Evolutionary conservation across 495 filamentous ascomycete species (phyloP).

Genomic region (Daldinia decipiens): DNA sequence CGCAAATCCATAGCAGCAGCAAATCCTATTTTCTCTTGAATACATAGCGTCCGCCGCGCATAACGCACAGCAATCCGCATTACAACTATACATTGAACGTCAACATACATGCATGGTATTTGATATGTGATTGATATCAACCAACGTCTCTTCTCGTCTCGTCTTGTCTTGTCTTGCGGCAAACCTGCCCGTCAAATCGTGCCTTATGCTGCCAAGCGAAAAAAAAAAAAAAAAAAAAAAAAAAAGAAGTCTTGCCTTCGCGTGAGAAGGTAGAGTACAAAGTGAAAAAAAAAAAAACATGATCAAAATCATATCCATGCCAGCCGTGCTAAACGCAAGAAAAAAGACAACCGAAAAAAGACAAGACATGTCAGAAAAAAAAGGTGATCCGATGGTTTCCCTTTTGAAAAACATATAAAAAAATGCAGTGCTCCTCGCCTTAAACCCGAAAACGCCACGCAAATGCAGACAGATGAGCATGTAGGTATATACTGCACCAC

Average conservation of each 20-base stretch:
- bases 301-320: slow-evolving; percentile 25
- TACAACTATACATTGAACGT: slow-evolving; percentile 6
- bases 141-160: slow-evolving; percentile 21
- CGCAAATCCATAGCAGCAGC: background rate
- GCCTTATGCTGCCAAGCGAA: slow-evolving; percentile 7
- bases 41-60: slow-evolving; percentile 2
- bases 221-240: background rate
- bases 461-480: slow-evolving; percentile 25
- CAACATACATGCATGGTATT: slow-evolving; percentile 3
- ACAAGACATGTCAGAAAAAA: background rate
- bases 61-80: background rate
- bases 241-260: slow-evolving; percentile 5
- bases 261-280: slow-evolving; percentile 10
- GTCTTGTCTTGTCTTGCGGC: background rate
- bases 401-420: background rate
- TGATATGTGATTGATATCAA: slow-evolving; percentile 31
- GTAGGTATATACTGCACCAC: slow-evolving; percentile 10
- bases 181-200: slow-evolving; percentile 2
- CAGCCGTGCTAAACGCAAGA: slow-evolving; percentile 13
- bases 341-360: background rate
- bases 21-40: slow-evolving; percentile 16
- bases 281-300: slow-evolving; percentile 5
- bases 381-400: background rate
- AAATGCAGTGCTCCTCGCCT: background rate
- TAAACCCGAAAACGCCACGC: slow-evolving; percentile 23